Percentiles rank a stretch among this genome's conserved stretches.
Conservation (phyloP, 208 protist species). For the Acanthamoeba sp. region DNA sequence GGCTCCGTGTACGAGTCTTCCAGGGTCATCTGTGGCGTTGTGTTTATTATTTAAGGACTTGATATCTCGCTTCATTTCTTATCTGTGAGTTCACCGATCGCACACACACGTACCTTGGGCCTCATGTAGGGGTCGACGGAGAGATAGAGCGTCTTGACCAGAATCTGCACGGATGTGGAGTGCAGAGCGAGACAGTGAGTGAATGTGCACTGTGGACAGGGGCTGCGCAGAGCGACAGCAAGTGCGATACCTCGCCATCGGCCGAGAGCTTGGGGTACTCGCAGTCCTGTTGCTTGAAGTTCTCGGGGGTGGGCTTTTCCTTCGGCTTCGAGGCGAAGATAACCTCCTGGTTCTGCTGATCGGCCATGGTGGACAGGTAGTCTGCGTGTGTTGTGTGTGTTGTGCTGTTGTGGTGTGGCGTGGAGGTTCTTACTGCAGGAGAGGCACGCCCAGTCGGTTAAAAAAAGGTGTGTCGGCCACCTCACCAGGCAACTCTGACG, state of each 20-base stretch:
- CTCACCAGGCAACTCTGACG: too few species aligned
- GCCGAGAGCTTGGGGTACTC: conserved; percentile 1
- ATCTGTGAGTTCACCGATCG: not conserved
- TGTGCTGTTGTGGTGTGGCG: not conserved
- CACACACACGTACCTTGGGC: not conserved
- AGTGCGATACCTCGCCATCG: conserved; percentile 71
- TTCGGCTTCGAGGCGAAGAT: conserved; percentile 49
- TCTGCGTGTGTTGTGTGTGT: not conserved
- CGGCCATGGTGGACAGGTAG: not conserved
- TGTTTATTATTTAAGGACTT: too few species aligned
- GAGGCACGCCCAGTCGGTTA: too few species aligned
- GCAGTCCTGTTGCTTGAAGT: conserved; percentile 46
- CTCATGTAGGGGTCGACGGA: conserved; percentile 70
- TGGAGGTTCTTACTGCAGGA: too few species aligned
- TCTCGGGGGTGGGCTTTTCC: conserved; percentile 30
- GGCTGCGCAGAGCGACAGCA: too few species aligned
- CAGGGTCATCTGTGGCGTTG: conserved; percentile 1
- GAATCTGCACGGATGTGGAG: not conserved
- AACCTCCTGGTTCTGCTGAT: conserved; percentile 44
- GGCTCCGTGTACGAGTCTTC: conserved; percentile 27
- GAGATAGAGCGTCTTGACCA: conserved; percentile 49
- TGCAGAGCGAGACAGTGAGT: not conserved
- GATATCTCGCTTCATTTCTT: too few species aligned
- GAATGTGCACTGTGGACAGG: not conserved
- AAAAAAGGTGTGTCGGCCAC: too few species aligned